Base-by-base conservation (phyloP, 495 filamentous ascomycete species). In the Emericellopsis terricola region DNA sequence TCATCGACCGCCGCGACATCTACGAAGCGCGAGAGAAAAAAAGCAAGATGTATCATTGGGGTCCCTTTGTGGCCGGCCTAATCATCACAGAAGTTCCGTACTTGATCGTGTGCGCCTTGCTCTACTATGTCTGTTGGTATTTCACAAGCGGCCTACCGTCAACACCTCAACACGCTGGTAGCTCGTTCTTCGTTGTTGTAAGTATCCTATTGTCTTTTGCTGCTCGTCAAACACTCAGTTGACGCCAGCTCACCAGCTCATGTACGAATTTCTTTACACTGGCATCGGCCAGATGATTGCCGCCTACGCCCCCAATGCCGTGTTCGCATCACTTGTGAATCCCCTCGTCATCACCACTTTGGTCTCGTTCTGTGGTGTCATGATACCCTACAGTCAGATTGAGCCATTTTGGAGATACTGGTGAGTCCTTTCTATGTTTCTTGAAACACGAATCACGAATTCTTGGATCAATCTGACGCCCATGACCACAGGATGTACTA, bases 201-300 rank as follows among this genome's bases (percentile, higher is more conserved):
- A n/a, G n/a, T n/a, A n/a, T n/a, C n/a, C n/a, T n/a, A n/a, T n/a
- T n/a, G n/a, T n/a, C n/a, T n/a, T n/a, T n/a, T n/a, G n/a, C n/a
- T n/a, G n/a, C n/a, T n/a, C n/a, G n/a, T n/a, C n/a, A n/a, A n/a
- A n/a, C n/a, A n/a, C n/a, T n/a, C n/a, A n/a, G n/a, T n/a, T n/a
- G n/a, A n/a, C n/a, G n/a, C n/a, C n/a, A n/a, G n/a, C n/a, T n/a
- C n/a, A n/a, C n/a, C n/a, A n/a, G 45, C 65, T 89, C 0, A 86
- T 87, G 57, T 81, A 76, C 65, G 54, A 86, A 19, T 87, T 87
- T 64, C 63, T 71, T 41, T 64, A 31, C 9, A 30, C 68, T 4
- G 72, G 65, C 38, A 84, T 78, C 78, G 81, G 81, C 16, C 81
- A 87, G 46, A 85, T 78, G 78, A 81, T 86, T 40, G 76, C 73